These are phyloP conservation scores for Ilex aquifolium DNA, from an alignment of 257 asterid genomes.

Conservation along the genomic window DNA sequence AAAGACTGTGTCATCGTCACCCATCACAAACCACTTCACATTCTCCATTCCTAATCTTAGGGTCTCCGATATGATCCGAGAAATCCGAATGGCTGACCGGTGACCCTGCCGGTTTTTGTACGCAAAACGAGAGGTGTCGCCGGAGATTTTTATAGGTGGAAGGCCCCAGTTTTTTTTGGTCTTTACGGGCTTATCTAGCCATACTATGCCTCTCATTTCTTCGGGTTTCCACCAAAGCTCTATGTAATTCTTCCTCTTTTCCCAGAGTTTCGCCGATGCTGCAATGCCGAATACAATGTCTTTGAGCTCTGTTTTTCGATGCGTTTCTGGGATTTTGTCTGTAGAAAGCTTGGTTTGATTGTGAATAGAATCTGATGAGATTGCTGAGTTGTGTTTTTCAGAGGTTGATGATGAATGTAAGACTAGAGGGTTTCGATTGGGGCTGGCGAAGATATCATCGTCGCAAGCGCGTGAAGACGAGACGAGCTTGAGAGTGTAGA, in stretches of 20 bases:
- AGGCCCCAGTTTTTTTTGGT: conserved; percentile 25
- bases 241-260: conserved; percentile 62
- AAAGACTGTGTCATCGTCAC: conserved; percentile 84
- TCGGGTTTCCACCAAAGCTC: conserved; percentile 72
- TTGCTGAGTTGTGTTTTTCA: background rate
- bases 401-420: background rate
- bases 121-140: conserved; percentile 49
- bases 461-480: conserved; percentile 38
- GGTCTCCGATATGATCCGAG: conserved; percentile 76
- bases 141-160: conserved; percentile 57
- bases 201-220: conserved; percentile 64
- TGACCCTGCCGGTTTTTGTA: conserved; percentile 65
- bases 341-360: background rate
- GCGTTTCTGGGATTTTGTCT: background rate
- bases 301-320: conserved; percentile 38
- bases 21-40: conserved; percentile 91
- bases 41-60: conserved; percentile 42
- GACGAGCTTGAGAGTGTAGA: conserved; percentile 49
- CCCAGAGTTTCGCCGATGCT: conserved; percentile 71
- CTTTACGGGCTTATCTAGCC: conserved; percentile 56
- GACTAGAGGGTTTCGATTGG: background rate
- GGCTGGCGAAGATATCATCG: conserved; percentile 17
- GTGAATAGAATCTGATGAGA: background rate
- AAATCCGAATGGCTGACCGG: conserved; percentile 74
- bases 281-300: conserved; percentile 85